phyloP scores from a whole-genome alignment of 176 grass and related monocot species.

The Leersia perrieri region DNA sequence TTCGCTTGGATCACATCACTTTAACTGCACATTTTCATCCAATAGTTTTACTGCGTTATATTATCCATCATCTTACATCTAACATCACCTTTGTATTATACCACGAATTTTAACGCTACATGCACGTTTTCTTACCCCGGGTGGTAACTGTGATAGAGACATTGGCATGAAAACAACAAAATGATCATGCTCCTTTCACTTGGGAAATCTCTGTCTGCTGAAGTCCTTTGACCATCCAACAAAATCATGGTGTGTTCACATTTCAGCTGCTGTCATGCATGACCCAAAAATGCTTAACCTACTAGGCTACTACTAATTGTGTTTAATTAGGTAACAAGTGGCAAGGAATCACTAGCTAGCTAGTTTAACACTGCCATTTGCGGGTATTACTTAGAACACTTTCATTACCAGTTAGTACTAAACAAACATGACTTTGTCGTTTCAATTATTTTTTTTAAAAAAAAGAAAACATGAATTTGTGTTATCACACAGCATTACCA shows the following conservation, averaged over 20 bases:
- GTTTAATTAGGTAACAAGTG: neutral
- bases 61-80: neutral
- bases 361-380: constrained; percentile 3
- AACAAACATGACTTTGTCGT: constrained; percentile 10
- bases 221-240: constrained; percentile 10
- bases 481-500: constrained; percentile 1
- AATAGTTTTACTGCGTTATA: neutral
- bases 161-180: neutral
- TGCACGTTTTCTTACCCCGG: neutral
- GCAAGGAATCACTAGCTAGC: constrained; percentile 11
- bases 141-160: neutral
- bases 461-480: constrained; percentile 9
- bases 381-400: constrained; percentile 20
- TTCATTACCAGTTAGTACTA: constrained; percentile 1
- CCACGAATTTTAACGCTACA: neutral
- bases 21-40: neutral
- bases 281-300: neutral
- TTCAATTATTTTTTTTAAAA: too few relatives aligned
- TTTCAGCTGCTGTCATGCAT: neutral
- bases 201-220: neutral
- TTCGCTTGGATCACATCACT: neutral
- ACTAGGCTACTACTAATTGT: neutral
- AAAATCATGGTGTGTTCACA: neutral
- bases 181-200: neutral
- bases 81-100: neutral